Evolutionary conservation across 768 basidiomycete species (phyloP), one percentile per base, ranked within the genome.

Genomic region (Hortiboletus campestris): DNA sequence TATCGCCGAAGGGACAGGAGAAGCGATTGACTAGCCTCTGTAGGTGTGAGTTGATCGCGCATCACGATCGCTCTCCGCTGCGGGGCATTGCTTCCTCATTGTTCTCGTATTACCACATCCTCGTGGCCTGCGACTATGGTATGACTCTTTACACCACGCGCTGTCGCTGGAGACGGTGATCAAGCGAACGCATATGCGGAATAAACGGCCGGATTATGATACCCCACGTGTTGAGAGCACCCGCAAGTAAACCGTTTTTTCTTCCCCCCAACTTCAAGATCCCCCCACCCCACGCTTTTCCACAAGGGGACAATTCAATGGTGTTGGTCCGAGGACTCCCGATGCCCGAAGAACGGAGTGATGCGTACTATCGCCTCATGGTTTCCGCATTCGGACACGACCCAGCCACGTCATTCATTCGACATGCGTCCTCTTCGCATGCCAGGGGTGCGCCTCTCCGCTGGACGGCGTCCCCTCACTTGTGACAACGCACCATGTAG

Each of bases 1-100:
- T 65, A 64, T 64, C 63, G 53, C 63, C 63, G 63, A 62, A 40
- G n/a, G 19, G 10, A 48, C 46, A 16, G 49, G 42, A 46, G 55
- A 45, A 46, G 63, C 49, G 62, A 61, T 53, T 51, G 58, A 53
- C 54, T 57, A 45, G 42, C 62, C 59, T n/a, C 40, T 48, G 55
- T 38, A 22, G 44, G 45, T 9, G 28, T 6, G 46, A 36, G 35
- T 38, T 56, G 52, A 60, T 60, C 59, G 41, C 14, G 35, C 34
- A 45, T 36, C 38, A 29, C 45, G 41, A 58, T 62, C 49, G 28
- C 36, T 60, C 40, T 35, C 20, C n/a, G 25, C 14, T 48, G 55
- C 22, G 61, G 50, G 61, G 45, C 31, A 53, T 20, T 20, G 49
- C 63, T 63, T 63, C 63, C 40, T 25, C 59, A 53, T 65, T 62